phyloP scores from a whole-genome alignment of 768 basidiomycete genomes.

The Multifurca ochricompacta region DNA sequence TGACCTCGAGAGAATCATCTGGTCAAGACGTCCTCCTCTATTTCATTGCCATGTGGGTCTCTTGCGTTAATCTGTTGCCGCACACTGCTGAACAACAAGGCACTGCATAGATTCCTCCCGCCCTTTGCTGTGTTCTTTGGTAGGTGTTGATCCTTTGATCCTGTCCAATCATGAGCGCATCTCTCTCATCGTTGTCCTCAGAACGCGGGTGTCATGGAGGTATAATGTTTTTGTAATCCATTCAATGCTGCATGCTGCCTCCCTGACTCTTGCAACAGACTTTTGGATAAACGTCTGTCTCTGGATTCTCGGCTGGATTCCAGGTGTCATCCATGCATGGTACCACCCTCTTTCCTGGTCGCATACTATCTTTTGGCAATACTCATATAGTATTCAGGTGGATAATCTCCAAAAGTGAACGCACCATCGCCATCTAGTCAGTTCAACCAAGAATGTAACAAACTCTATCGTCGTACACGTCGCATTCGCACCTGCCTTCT shows the following conservation, averaged over 20 bases:
- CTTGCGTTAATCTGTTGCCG: neutral
- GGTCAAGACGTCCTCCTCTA: constrained; percentile 26
- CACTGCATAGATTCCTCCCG: constrained; percentile 26
- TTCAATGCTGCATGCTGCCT: neutral
- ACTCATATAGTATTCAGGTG: constrained; percentile 23
- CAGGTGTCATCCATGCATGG: constrained; percentile 38
- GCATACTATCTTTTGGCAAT: too few relatives aligned
- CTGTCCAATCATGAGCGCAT: too few relatives aligned
- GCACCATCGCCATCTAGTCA: too few relatives aligned
- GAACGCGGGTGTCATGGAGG: constrained; percentile 26
- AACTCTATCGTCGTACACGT: neutral
- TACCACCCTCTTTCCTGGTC: constrained; percentile 12
- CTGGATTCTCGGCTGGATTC: constrained; percentile 39
- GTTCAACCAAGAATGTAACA: neutral
- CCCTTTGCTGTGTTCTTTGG: constrained; percentile 29
- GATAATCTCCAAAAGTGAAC: constrained; percentile 27
- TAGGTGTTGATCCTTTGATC: constrained; percentile 17
- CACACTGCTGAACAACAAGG: neutral
- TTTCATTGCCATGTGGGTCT: constrained; percentile 28
- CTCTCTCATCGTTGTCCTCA: constrained; percentile 4
- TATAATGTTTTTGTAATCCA: constrained; percentile 3
- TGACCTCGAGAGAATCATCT: constrained; percentile 20
- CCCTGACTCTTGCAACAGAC: constrained; percentile 22
- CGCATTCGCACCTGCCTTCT: neutral
- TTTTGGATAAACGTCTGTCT: constrained; percentile 35